Conservation (phyloP, 2,329 filamentous ascomycete species). For the Talaromyces sp. region DNA sequence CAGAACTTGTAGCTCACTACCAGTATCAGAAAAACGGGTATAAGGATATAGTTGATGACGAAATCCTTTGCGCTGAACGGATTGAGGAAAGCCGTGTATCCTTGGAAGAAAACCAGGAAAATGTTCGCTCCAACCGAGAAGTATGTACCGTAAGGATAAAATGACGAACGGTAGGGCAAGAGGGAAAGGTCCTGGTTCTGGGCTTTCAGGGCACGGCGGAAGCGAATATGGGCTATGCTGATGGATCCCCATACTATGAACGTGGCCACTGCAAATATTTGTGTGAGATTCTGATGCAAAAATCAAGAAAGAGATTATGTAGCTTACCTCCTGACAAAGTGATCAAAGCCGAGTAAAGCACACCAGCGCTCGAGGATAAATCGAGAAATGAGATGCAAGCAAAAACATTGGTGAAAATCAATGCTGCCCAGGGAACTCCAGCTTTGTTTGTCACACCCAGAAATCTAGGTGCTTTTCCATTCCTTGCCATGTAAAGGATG, state of each 20-base stretch:
- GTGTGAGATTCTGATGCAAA: not conserved
- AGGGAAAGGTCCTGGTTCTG: constrained; percentile 34
- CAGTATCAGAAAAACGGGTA: constrained; percentile 47
- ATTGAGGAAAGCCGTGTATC: constrained; percentile 49
- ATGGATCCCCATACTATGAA: constrained; percentile 40
- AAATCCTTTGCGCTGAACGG: constrained; percentile 49
- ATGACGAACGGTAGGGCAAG: constrained; percentile 46
- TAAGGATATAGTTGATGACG: constrained; percentile 53
- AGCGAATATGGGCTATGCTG: constrained; percentile 38
- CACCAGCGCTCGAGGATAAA: constrained; percentile 26
- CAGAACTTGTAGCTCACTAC: constrained; percentile 45
- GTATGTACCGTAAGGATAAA: constrained; percentile 51
- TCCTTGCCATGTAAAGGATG: constrained; percentile 70
- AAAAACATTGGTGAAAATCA: constrained; percentile 66
- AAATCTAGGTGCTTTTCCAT: constrained; percentile 65
- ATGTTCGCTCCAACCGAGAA: constrained; percentile 44
- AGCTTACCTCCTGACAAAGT: constrained; percentile 29
- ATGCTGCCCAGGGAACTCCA: constrained; percentile 57
- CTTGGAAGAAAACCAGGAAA: constrained; percentile 49
- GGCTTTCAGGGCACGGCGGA: constrained; percentile 32
- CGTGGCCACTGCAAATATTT: constrained; percentile 17
- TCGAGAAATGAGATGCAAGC: constrained; percentile 43
- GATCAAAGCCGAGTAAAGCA: constrained; percentile 27
- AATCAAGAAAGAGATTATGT: not conserved
- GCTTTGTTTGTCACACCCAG: constrained; percentile 63